Evolutionary conservation across 2,329 filamentous ascomycete species (phyloP).

Genomic region (Fusarium camptoceras): DNA sequence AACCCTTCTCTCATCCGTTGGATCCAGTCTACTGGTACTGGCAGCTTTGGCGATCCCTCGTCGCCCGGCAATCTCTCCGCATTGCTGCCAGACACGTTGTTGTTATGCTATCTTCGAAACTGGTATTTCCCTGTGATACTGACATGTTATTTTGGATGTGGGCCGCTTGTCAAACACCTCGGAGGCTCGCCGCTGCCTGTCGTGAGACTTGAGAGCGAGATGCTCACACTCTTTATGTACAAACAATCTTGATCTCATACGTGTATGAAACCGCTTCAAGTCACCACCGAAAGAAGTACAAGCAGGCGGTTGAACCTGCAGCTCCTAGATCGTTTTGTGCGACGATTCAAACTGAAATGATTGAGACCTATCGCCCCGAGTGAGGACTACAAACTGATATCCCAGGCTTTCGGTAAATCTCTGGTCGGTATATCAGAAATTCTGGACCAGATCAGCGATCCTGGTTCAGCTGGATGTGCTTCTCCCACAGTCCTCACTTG

Average conservation of each 20-base stretch:
- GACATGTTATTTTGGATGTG: conserved; percentile 2
- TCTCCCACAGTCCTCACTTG: neutral
- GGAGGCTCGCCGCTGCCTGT: conserved; percentile 31
- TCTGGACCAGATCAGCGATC: neutral
- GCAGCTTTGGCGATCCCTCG: neutral
- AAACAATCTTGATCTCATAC: conserved; percentile 4
- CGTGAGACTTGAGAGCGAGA: conserved; percentile 32
- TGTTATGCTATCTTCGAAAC: neutral
- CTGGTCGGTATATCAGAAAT: conserved; percentile 18
- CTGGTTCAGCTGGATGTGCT: neutral
- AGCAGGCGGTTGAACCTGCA: neutral
- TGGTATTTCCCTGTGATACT: conserved; percentile 13
- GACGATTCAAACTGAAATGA: neutral
- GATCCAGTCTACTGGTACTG: neutral
- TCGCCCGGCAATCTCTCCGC: neutral
- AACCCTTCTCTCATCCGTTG: conserved; percentile 20
- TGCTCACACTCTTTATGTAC: neutral
- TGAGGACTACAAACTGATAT: conserved; percentile 1
- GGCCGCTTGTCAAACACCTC: conserved; percentile 9
- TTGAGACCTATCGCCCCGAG: neutral
- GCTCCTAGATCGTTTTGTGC: neutral
- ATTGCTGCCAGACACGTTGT: neutral
- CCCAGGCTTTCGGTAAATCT: neutral
- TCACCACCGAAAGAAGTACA: neutral
- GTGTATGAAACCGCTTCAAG: neutral